These are phyloP conservation scores for Stevia rebaudiana DNA, from an alignment of 140 eudicot species.

Conservation along the genomic window DNA sequence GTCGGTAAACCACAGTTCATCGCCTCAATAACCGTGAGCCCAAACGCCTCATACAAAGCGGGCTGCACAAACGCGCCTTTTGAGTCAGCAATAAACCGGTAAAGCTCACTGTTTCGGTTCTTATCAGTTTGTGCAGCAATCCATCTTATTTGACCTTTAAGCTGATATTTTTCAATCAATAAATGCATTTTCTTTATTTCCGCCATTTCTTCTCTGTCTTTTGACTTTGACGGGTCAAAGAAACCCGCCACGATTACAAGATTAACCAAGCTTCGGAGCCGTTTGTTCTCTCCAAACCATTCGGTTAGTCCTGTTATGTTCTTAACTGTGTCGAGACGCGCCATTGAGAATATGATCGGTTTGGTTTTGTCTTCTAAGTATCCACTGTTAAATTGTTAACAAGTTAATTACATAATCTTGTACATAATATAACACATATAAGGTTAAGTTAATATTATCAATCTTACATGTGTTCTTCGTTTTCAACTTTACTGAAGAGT, in stretches of 20 bases:
- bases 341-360: conserved; percentile 96
- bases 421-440: neutral
- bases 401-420: neutral
- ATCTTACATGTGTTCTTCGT: conserved; percentile 76
- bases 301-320: conserved; percentile 86
- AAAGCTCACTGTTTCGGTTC: conserved; percentile 75
- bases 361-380: conserved; percentile 68
- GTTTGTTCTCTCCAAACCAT: conserved; percentile 85
- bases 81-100: conserved; percentile 84
- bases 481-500: conserved; percentile 63
- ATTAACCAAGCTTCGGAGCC: conserved; percentile 71
- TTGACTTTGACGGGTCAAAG: conserved; percentile 83
- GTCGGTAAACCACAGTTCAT: conserved; percentile 96
- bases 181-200: conserved; percentile 84
- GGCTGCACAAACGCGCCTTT: conserved; percentile 96
- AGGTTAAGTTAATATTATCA: neutral
- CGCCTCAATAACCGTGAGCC: conserved; percentile 95
- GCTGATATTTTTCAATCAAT: conserved; percentile 65
- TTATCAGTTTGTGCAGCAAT: conserved; percentile 92
- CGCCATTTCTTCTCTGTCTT: conserved; percentile 92
- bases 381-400: conserved; percentile 48
- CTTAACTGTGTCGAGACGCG: conserved; percentile 86
- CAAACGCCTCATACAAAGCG: conserved; percentile 94
- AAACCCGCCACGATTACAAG: conserved; percentile 87
- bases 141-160: conserved; percentile 93